Percentiles rank a stretch among this genome's conserved stretches.
Evolutionary conservation across 768 basidiomycete species (phyloP).

Genomic region (Daedaleopsis sinensis): DNA sequence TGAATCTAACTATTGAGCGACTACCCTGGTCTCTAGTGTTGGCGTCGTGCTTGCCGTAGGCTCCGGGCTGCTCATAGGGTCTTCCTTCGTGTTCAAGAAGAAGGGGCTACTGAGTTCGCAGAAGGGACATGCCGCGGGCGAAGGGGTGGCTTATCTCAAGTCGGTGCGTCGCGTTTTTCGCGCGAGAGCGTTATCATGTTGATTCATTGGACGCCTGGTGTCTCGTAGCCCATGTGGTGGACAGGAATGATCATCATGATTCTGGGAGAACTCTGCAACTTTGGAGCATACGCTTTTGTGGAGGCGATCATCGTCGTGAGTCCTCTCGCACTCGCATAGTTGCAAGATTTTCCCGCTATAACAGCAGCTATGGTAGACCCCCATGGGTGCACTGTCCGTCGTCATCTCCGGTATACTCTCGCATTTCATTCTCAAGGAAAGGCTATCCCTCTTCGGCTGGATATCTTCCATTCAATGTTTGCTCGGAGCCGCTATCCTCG

Average conservation of each 20-base stretch:
- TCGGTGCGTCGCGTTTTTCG: conserved; percentile 26
- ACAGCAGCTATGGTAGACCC: conserved; percentile 54
- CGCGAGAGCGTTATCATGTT: background rate
- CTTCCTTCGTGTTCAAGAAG: conserved; percentile 60
- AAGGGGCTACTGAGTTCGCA: conserved; percentile 43
- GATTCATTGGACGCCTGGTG: background rate
- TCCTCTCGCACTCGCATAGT: conserved; percentile 2
- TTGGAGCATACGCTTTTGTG: conserved; percentile 77
- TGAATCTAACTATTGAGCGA: background rate
- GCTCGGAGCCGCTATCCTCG: conserved; percentile 82
- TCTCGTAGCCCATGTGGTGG: conserved; percentile 49
- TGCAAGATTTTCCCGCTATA: background rate
- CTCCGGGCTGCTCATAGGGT: conserved; percentile 53
- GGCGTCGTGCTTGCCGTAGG: conserved; percentile 38
- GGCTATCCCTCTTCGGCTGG: conserved; percentile 92
- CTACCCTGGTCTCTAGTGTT: conserved; percentile 17
- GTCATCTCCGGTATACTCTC: conserved; percentile 91
- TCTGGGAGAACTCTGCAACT: conserved; percentile 31
- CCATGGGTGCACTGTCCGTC: conserved; percentile 91
- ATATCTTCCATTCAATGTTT: conserved; percentile 88
- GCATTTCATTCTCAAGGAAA: conserved; percentile 89
- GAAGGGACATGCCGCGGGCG: conserved; percentile 34
- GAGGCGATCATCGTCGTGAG: conserved; percentile 86
- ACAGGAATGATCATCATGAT: conserved; percentile 49
- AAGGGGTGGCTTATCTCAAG: conserved; percentile 36